Conservation (phyloP, 257 asterid genomes). For the Fraxinus pennsylvanica region DNA sequence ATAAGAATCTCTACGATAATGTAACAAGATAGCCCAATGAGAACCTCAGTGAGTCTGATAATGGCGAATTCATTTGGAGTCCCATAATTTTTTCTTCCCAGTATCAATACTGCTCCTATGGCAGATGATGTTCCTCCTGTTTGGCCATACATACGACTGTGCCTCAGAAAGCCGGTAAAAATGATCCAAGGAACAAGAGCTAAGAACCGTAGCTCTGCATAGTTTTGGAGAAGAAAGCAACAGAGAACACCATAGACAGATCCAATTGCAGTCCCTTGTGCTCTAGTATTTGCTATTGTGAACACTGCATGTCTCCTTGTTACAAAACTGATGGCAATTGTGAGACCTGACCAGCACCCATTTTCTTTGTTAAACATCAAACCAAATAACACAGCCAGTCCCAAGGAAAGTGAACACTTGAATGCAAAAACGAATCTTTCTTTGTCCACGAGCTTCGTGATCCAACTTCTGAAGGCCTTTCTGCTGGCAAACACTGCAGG, state of each 20-base stretch:
- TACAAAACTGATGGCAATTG: constrained; percentile 64
- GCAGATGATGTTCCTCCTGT: constrained; percentile 67
- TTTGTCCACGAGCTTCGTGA: constrained; percentile 19
- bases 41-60: constrained; percentile 52
- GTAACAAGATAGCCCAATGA: constrained; percentile 54
- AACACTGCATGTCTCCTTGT: constrained; percentile 58
- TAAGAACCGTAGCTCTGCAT: constrained; percentile 38
- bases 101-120: constrained; percentile 62
- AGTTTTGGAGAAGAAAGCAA: constrained; percentile 44
- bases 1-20: constrained; percentile 51
- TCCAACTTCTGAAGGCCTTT: constrained; percentile 23
- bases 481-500: neutral
- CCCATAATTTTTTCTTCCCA: constrained; percentile 67
- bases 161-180: constrained; percentile 48
- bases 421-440: constrained; percentile 45
- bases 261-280: constrained; percentile 80
- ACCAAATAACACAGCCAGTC: constrained; percentile 64
- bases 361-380: constrained; percentile 46
- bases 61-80: constrained; percentile 57
- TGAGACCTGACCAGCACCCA: constrained; percentile 77
- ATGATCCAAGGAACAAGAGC: constrained; percentile 76
- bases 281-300: constrained; percentile 64
- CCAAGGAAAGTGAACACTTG: constrained; percentile 61
- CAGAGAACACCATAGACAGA: constrained; percentile 72
- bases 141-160: constrained; percentile 65